Percentiles rank a stretch among this genome's conserved stretches.
Evolutionary conservation across 169 alveolate genomes (phyloP).

Genomic region (Besnoitia besnoiti): DNA sequence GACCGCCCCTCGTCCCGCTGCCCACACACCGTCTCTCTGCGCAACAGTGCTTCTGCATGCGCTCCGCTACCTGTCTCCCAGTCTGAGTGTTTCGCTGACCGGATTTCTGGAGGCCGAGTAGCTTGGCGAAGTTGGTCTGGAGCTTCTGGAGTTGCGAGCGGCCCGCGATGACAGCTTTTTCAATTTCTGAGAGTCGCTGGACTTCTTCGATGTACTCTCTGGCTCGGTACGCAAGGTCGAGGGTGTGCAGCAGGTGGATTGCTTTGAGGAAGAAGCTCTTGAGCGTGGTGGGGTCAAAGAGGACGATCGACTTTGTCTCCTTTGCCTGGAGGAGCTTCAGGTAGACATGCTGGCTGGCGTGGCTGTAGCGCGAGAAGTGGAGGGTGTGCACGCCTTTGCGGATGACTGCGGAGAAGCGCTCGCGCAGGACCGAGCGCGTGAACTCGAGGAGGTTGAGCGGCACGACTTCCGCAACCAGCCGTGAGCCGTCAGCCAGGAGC

Average conservation of each 20-base stretch:
- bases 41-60: too few species aligned
- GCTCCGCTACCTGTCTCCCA: too few species aligned
- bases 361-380: slow-evolving; percentile 81
- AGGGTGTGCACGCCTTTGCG: slow-evolving; percentile 83
- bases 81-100: too few species aligned
- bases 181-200: slow-evolving; percentile 9
- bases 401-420: slow-evolving; percentile 83
- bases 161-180: slow-evolving; percentile 29
- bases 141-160: slow-evolving; percentile 60
- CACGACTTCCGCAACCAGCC: slow-evolving; percentile 77
- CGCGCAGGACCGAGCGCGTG: slow-evolving; percentile 85
- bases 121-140: slow-evolving; percentile 31
- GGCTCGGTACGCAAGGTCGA: slow-evolving; percentile 70
- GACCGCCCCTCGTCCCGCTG: too few species aligned
- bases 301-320: slow-evolving; percentile 84
- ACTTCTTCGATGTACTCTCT: background rate
- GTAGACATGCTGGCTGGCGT: slow-evolving; percentile 83
- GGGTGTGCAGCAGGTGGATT: slow-evolving; percentile 80
- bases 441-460: slow-evolving; percentile 89
- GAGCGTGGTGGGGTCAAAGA: slow-evolving; percentile 89
- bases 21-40: too few species aligned
- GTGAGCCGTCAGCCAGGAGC: slow-evolving; percentile 81
- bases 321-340: slow-evolving; percentile 85
- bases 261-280: slow-evolving; percentile 88
- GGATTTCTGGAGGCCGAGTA: slow-evolving; percentile 47